phyloP scores from a whole-genome alignment of 1,284 basidiomycete species.

The Melampsora medusae region DNA sequence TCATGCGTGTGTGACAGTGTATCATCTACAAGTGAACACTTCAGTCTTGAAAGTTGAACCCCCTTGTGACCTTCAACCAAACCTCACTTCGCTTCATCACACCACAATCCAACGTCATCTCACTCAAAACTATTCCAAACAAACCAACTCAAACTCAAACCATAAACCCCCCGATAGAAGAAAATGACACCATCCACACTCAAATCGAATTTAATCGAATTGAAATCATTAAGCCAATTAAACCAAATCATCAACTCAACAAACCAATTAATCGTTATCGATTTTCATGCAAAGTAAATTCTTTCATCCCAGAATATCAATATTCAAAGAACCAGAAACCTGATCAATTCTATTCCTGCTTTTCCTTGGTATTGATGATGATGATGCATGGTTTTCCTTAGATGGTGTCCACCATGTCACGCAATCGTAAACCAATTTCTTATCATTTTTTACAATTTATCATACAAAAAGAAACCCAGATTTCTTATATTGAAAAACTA shows the following conservation, averaged over 20 bases:
- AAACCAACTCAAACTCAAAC: no score
- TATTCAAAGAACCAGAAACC: background rate
- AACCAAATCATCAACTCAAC: background rate
- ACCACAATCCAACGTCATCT: no score
- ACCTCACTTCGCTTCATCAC: no score
- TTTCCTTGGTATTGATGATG: background rate
- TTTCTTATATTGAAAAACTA: background rate
- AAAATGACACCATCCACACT: no score
- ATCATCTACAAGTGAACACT: no score
- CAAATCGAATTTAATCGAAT: no score
- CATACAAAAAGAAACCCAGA: background rate
- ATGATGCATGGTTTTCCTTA: background rate
- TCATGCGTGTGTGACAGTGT: no score
- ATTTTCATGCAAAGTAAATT: constrained; percentile 1
- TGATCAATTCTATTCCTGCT: background rate
- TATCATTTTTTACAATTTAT: background rate
- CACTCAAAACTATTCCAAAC: no score
- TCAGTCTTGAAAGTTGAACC: no score
- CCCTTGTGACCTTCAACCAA: no score
- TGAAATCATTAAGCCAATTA: no score
- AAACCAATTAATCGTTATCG: background rate
- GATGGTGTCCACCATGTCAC: constrained; percentile 43
- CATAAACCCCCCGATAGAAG: no score
- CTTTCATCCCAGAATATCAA: background rate
- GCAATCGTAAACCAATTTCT: constrained; percentile 30